phyloP scores from a whole-genome alignment of 2,329 filamentous ascomycete species.

The Fusarium dlaminii region DNA sequence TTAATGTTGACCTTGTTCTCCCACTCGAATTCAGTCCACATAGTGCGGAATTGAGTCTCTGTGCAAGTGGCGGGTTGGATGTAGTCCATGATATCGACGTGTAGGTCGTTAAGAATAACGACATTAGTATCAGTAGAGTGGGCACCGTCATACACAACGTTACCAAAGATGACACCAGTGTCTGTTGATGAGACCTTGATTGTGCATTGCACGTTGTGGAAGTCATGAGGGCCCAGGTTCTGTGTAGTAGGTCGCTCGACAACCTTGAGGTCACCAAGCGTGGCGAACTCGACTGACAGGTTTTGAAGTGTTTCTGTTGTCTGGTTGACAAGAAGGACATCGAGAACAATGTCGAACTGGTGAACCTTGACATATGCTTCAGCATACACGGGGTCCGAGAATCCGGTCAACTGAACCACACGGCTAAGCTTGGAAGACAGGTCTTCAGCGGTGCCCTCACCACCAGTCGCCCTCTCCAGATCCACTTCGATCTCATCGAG shows the following conservation, averaged over 20 bases:
- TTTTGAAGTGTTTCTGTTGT: slow-evolving; percentile 97
- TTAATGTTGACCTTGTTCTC: slow-evolving; percentile 99
- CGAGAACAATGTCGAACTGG: slow-evolving; percentile 97
- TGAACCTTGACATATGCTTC: slow-evolving; percentile 99
- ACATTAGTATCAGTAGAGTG: slow-evolving; percentile 94
- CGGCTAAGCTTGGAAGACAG: slow-evolving; percentile 93
- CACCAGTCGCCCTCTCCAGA: slow-evolving; percentile 92
- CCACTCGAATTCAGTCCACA: slow-evolving; percentile 99
- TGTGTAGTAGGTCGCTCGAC: slow-evolving; percentile 96
- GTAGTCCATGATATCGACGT: slow-evolving; percentile 99
- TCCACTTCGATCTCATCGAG: slow-evolving; percentile 88
- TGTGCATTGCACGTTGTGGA: slow-evolving; percentile 97
- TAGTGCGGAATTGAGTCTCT: slow-evolving; percentile 98
- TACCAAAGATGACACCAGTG: slow-evolving; percentile 98
- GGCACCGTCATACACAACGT: slow-evolving; percentile 95
- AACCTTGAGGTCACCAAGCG: slow-evolving; percentile 95
- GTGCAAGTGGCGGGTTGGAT: slow-evolving; percentile 97
- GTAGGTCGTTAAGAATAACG: slow-evolving; percentile 96
- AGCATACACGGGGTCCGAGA: slow-evolving; percentile 98
- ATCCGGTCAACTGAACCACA: slow-evolving; percentile 96
- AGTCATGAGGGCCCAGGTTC: slow-evolving; percentile 94
- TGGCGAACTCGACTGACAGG: slow-evolving; percentile 97
- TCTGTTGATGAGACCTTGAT: slow-evolving; percentile 99
- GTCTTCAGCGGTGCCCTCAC: slow-evolving; percentile 84
- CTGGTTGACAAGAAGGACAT: slow-evolving; percentile 96